A percentile compares a stretch with the other conserved stretches of the same genome.
Conservation (phyloP, 805 yeast genomes). For the Nakazawaea wyomingensis region DNA sequence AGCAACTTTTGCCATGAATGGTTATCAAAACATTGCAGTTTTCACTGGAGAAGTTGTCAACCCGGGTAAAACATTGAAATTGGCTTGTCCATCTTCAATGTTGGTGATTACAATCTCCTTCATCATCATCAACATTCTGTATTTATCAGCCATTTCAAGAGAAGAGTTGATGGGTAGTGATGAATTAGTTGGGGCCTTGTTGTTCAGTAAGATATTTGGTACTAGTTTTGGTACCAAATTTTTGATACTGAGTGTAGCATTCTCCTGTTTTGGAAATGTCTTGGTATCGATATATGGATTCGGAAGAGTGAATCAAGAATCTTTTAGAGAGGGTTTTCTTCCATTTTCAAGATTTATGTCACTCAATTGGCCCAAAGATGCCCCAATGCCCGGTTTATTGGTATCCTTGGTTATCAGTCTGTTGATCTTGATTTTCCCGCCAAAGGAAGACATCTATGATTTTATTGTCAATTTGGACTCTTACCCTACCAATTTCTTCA, state of each 20-base stretch:
- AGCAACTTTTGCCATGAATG: slow-evolving; percentile 55
- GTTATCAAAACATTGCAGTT: slow-evolving; percentile 60
- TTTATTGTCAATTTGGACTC: slow-evolving; percentile 38
- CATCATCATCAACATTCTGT: slow-evolving; percentile 48
- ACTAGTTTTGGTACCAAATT: slow-evolving; percentile 45
- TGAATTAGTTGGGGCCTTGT: slow-evolving; percentile 52
- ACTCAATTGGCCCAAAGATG: slow-evolving; percentile 48
- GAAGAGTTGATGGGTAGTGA: slow-evolving; percentile 51
- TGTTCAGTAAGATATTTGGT: slow-evolving; percentile 55
- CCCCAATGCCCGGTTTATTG: slow-evolving; percentile 48
- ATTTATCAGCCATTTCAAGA: slow-evolving; percentile 47
- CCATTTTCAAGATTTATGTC: slow-evolving; percentile 51
- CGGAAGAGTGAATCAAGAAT: slow-evolving; percentile 61
- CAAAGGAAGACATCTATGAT: slow-evolving; percentile 35
- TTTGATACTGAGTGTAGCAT: slow-evolving; percentile 50
- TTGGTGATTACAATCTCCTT: slow-evolving; percentile 43
- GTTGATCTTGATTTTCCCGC: slow-evolving; percentile 26
- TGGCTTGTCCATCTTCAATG: slow-evolving; percentile 57
- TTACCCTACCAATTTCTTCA: slow-evolving; percentile 33
- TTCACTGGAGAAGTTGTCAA: slow-evolving; percentile 58
- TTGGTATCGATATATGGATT: slow-evolving; percentile 55
- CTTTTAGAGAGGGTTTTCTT: slow-evolving; percentile 56
- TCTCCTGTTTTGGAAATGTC: slow-evolving; percentile 60
- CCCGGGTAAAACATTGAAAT: slow-evolving; percentile 50
- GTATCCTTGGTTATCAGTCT: slow-evolving; percentile 30